Evolutionary conservation across 1,284 basidiomycete species (phyloP).

Genomic region (Apiotrichum domesticum): DNA sequence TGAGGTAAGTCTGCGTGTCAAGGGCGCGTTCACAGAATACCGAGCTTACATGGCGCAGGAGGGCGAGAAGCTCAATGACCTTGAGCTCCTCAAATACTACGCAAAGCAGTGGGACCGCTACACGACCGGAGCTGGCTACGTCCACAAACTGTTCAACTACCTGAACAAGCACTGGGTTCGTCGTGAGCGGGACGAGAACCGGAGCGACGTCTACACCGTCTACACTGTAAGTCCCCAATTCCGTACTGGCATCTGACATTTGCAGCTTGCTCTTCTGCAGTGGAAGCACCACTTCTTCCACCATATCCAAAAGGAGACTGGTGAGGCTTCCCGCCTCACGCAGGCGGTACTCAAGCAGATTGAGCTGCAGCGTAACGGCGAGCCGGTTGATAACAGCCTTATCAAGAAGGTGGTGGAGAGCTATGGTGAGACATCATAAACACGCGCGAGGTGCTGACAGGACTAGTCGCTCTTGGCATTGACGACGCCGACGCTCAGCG

Average conservation of each 20-base stretch:
- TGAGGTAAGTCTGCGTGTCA: slow-evolving; percentile 52
- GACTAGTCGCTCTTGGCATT: slow-evolving; percentile 78
- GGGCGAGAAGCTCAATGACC: slow-evolving; percentile 74
- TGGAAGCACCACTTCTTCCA: slow-evolving; percentile 92
- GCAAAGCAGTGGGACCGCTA: slow-evolving; percentile 92
- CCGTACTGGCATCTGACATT: background rate
- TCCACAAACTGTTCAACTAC: slow-evolving; percentile 93
- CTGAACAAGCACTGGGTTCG: slow-evolving; percentile 99
- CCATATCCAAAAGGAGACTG: slow-evolving; percentile 59
- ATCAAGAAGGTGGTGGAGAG: slow-evolving; percentile 96
- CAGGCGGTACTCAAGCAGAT: slow-evolving; percentile 83
- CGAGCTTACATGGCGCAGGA: slow-evolving; percentile 50
- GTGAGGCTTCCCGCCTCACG: slow-evolving; percentile 72
- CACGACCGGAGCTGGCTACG: slow-evolving; percentile 91
- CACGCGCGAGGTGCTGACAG: background rate
- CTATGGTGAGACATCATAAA: slow-evolving; percentile 52
- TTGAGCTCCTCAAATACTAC: slow-evolving; percentile 85
- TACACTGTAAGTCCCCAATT: slow-evolving; percentile 68
- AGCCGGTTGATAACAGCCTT: slow-evolving; percentile 84
- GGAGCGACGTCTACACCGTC: slow-evolving; percentile 89
- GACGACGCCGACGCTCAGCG: slow-evolving; percentile 67
- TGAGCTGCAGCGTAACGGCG: slow-evolving; percentile 89
- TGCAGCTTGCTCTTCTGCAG: slow-evolving; percentile 84
- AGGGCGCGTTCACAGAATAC: slow-evolving; percentile 1
- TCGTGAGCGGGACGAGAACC: slow-evolving; percentile 93